Conservation (phyloP, 169 alveolate genomes). For the Neospora caninum region DNA sequence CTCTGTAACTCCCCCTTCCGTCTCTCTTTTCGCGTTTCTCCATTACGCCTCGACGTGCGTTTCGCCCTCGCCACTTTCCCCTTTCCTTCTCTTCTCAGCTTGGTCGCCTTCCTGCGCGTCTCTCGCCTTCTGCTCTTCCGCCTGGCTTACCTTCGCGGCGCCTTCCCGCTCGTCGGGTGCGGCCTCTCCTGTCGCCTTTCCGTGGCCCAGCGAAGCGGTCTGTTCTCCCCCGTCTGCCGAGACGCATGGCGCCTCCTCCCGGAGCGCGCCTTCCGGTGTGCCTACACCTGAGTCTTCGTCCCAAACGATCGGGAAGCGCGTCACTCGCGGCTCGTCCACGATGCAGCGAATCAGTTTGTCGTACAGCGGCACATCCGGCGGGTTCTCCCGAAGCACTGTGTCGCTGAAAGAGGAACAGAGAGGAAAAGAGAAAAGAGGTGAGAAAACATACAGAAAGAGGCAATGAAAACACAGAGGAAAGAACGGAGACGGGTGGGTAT, state of each 20-base stretch:
- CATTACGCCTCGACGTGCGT: too few species aligned
- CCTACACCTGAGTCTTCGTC: conserved; percentile 71
- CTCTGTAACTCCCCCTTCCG: too few species aligned
- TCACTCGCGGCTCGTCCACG: conserved; percentile 97
- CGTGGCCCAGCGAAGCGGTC: neutral
- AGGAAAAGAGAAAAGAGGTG: too few species aligned
- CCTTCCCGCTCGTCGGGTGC: neutral
- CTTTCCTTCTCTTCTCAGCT: neutral
- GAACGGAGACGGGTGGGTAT: too few species aligned
- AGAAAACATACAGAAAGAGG: too few species aligned
- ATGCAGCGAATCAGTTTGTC: conserved; percentile 92
- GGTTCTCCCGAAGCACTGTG: conserved; percentile 92
- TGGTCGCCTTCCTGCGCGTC: neutral
- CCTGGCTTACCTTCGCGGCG: neutral
- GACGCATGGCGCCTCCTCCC: neutral
- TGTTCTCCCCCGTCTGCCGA: neutral
- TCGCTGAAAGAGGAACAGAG: conserved; percentile 69
- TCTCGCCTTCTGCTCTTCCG: neutral
- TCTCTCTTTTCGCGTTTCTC: neutral
- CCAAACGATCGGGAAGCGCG: conserved; percentile 96
- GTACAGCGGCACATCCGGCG: conserved; percentile 92
- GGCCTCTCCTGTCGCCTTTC: neutral
- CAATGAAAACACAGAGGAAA: too few species aligned
- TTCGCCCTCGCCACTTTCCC: neutral
- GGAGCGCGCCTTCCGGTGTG: neutral